Conservation (phyloP, 148 eudicot genomes). For the Chenopodium suecicum region DNA sequence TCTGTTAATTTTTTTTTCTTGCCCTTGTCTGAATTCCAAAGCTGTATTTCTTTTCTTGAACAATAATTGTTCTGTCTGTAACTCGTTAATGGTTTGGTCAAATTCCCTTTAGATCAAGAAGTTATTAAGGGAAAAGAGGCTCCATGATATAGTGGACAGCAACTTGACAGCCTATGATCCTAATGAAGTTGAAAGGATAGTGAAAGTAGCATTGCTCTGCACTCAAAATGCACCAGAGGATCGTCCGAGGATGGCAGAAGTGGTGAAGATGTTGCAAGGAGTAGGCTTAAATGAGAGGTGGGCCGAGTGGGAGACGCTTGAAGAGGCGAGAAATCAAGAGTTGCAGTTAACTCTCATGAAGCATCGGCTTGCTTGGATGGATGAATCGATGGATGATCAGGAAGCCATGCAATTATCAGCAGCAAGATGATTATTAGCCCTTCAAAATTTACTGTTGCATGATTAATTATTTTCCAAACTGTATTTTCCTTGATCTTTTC, state of each 20-base stretch:
- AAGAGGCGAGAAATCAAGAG: conserved; percentile 65
- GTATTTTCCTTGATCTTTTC: background rate
- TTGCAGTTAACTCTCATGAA: conserved; percentile 43
- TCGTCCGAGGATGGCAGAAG: conserved; percentile 89
- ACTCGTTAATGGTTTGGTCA: background rate
- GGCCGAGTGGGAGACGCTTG: conserved; percentile 85
- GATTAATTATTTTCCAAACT: conserved; percentile 4
- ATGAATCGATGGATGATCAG: conserved; percentile 72
- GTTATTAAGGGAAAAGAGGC: conserved; percentile 60
- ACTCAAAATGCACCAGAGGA: conserved; percentile 76
- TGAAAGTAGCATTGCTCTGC: conserved; percentile 92
- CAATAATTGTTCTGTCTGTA: background rate
- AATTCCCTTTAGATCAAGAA: conserved; percentile 61
- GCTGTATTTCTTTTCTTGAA: too few relatives aligned
- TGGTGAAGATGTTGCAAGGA: conserved; percentile 71
- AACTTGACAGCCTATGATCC: conserved; percentile 57
- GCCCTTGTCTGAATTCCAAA: too few relatives aligned
- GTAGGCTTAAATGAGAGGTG: conserved; percentile 76
- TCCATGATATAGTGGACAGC: conserved; percentile 70
- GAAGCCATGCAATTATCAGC: conserved; percentile 84
- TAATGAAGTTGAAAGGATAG: conserved; percentile 67
- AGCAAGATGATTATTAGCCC: conserved; percentile 50
- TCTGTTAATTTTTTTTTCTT: too few relatives aligned
- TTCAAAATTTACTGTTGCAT: background rate
- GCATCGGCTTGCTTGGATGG: conserved; percentile 69